Percentiles rank a stretch among this genome's conserved stretches.
Conservation (phyloP, 129 eudicot genomes). For the Artemisia annua region DNA sequence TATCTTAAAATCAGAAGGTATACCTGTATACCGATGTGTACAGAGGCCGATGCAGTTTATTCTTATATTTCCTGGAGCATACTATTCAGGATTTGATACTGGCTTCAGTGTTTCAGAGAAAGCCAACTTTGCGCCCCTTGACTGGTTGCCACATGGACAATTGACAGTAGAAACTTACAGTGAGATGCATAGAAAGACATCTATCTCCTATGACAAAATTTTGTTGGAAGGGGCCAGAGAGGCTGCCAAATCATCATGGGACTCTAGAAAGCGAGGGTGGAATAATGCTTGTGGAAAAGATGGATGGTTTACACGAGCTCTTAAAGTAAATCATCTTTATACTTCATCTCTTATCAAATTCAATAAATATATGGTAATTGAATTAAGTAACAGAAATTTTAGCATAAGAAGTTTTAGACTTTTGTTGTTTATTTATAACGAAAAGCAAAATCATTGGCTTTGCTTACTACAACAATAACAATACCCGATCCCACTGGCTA, state of each 20-base stretch:
- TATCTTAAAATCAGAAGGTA: conserved; percentile 57
- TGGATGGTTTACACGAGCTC: conserved; percentile 57
- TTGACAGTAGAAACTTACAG: conserved; percentile 50
- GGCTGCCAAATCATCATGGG: conserved; percentile 48
- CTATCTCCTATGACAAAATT: conserved; percentile 66
- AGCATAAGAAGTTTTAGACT: background rate
- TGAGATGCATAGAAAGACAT: conserved; percentile 57
- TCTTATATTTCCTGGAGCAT: conserved; percentile 70
- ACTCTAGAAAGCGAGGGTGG: conserved; percentile 39
- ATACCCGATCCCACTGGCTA: no score
- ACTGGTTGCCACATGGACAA: conserved; percentile 93
- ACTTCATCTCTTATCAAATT: background rate
- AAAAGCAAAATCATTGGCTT: background rate
- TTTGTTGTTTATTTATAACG: no score
- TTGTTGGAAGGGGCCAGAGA: conserved; percentile 55
- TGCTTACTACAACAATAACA: background rate
- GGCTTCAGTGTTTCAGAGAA: conserved; percentile 66
- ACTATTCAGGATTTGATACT: conserved; percentile 66
- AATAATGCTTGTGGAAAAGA: conserved; percentile 52
- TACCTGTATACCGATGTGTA: conserved; percentile 75
- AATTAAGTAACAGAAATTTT: background rate
- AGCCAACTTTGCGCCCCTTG: conserved; percentile 71
- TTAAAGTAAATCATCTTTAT: conserved; percentile 50
- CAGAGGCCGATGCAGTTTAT: conserved; percentile 71
- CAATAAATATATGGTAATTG: background rate